phyloP scores from a whole-genome alignment of 2,329 filamentous ascomycete species.

The Ceratocystiopsis minuta region DNA sequence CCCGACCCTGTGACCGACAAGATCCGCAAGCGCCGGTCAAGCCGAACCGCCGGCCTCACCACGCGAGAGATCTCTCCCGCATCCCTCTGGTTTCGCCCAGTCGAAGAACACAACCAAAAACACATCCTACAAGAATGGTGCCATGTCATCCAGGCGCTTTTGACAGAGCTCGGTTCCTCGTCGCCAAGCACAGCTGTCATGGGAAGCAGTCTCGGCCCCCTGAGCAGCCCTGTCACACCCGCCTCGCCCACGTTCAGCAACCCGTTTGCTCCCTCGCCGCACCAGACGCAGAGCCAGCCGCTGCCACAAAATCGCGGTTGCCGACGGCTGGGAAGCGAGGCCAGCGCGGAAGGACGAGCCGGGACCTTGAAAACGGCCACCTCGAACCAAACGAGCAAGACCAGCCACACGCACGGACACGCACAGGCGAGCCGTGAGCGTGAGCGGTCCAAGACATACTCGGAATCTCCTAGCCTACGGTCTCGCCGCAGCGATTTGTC shows the following conservation, averaged over 20 bases:
- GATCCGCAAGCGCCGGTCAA: slow-evolving; percentile 45
- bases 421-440: background rate
- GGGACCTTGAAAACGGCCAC: slow-evolving; percentile 16
- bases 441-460: slow-evolving; percentile 29
- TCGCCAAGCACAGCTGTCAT: background rate
- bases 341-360: too few relatives aligned
- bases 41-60: slow-evolving; percentile 39
- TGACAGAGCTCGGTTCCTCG: slow-evolving; percentile 13
- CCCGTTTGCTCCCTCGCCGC: slow-evolving; percentile 24
- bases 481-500: slow-evolving; percentile 47
- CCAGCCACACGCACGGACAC: slow-evolving; percentile 21
- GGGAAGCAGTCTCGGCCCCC: slow-evolving; percentile 21
- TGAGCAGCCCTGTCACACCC: slow-evolving; percentile 31
- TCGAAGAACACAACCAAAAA: slow-evolving; percentile 25
- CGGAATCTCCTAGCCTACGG: slow-evolving; percentile 40
- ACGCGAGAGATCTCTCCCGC: slow-evolving; percentile 30
- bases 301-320: slow-evolving; percentile 8
- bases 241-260: slow-evolving; percentile 35
- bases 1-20: slow-evolving; percentile 35
- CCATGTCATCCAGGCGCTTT: slow-evolving; percentile 27
- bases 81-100: slow-evolving; percentile 38
- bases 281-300: background rate
- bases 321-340: too few relatives aligned
- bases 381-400: slow-evolving; percentile 13
- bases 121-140: slow-evolving; percentile 42